These are phyloP conservation scores for Fusarium euwallaceae DNA, from an alignment of 2,329 filamentous ascomycete genomes.

Conservation along the genomic window DNA sequence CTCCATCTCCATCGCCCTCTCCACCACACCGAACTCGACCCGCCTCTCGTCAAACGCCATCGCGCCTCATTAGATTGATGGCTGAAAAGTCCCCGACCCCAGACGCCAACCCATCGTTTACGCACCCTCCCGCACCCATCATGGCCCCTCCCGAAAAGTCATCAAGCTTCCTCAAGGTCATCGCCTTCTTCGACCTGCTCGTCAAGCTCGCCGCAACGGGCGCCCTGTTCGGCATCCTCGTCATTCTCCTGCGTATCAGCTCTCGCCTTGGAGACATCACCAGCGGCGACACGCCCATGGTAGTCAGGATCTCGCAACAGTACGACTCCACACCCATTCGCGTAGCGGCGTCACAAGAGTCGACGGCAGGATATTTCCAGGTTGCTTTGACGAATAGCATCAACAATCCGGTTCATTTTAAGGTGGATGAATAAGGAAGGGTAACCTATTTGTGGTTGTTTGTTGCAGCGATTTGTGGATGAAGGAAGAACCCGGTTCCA, in stretches of 20 bases:
- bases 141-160: conserved; percentile 23
- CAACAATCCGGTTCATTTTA: conserved; percentile 20
- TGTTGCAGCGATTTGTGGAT: neutral
- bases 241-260: conserved; percentile 29
- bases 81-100: conserved; percentile 17
- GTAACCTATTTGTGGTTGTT: neutral
- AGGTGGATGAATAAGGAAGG: conserved; percentile 11
- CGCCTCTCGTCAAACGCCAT: neutral
- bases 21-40: too few relatives aligned
- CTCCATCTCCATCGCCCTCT: neutral
- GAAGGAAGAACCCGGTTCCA: neutral
- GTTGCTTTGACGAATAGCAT: conserved; percentile 16
- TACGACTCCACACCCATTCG: neutral
- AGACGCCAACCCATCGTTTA: neutral
- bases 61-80: conserved; percentile 12
- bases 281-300: conserved; percentile 1
- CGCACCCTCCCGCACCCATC: conserved; percentile 5
- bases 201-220: conserved; percentile 32
- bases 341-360: neutral
- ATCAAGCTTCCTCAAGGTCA: conserved; percentile 29
- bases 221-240: conserved; percentile 35
- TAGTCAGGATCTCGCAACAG: neutral
- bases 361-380: conserved; percentile 2
- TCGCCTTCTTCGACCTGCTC: conserved; percentile 33
- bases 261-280: conserved; percentile 7